Evolutionary conservation across 2,329 filamentous ascomycete genomes (phyloP).

Genomic region (Ascochyta pisi): DNA sequence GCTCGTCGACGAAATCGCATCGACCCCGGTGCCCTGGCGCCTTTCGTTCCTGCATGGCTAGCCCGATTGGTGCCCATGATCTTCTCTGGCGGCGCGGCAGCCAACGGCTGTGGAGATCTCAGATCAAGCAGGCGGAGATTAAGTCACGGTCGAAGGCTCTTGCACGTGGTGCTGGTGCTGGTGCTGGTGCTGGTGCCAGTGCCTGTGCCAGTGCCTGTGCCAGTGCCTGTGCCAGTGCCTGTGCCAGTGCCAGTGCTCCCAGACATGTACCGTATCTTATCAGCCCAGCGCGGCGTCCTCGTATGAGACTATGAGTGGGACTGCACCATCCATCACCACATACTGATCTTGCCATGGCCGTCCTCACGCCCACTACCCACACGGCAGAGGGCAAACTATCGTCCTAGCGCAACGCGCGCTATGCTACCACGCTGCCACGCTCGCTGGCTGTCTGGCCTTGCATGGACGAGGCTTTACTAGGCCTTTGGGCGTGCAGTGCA

Average conservation of each 20-base stretch:
- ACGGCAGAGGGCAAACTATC: conserved; percentile 9
- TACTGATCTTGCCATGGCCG: not conserved
- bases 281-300: conserved; percentile 1
- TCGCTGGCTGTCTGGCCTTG: conserved; percentile 5
- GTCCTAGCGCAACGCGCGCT: conserved; percentile 10
- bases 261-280: conserved; percentile 1
- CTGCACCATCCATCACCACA: not conserved
- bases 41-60: conserved; percentile 35
- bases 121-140: conserved; percentile 27
- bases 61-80: conserved; percentile 34
- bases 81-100: conserved; percentile 24
- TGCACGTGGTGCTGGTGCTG: too few species aligned
- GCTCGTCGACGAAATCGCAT: conserved; percentile 23
- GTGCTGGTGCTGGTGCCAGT: too few species aligned
- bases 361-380: not conserved
- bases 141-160: not conserved
- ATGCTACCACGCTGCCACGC: conserved; percentile 4
- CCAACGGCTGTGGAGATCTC: conserved; percentile 26
- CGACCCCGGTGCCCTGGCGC: conserved; percentile 27
- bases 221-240: too few species aligned
- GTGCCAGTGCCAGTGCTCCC: not conserved
- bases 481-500: not conserved
- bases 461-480: not conserved
- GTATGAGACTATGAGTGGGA: not conserved
- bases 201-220: too few species aligned